Conservation (phyloP, 2,329 filamentous ascomycete genomes). For the Pseudogymnoascus sp. region DNA sequence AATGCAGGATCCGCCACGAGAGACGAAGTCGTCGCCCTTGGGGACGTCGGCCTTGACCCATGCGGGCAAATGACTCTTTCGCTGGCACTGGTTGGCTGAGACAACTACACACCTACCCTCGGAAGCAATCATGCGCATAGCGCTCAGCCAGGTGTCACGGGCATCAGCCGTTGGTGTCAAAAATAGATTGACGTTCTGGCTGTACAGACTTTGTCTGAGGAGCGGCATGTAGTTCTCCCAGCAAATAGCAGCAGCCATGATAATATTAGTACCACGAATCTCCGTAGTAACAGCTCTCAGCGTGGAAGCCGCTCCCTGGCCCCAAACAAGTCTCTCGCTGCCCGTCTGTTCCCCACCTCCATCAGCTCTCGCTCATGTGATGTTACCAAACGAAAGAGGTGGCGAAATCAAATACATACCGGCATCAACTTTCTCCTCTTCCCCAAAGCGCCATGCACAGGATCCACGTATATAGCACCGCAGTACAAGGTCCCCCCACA, state of each 20-base stretch:
- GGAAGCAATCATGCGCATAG: conserved; percentile 74
- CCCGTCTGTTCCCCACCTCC: conserved; percentile 46
- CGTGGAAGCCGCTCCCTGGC: conserved; percentile 71
- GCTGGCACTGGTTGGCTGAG: conserved; percentile 75
- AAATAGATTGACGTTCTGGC: conserved; percentile 86
- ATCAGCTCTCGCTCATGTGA: background rate
- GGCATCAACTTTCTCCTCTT: conserved; percentile 93
- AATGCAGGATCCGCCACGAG: conserved; percentile 74
- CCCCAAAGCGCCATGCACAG: conserved; percentile 61
- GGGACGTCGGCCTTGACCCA: conserved; percentile 40
- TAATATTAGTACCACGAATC: conserved; percentile 71
- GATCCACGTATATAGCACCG: conserved; percentile 73
- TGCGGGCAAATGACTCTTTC: conserved; percentile 45
- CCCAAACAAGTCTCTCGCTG: conserved; percentile 78
- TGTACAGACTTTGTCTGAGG: conserved; percentile 73
- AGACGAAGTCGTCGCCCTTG: conserved; percentile 33
- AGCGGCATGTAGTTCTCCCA: conserved; percentile 98
- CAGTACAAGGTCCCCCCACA: conserved; percentile 81
- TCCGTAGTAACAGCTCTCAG: conserved; percentile 70
- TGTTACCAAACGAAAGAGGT: background rate
- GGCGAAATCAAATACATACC: conserved; percentile 37
- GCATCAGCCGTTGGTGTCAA: conserved; percentile 84
- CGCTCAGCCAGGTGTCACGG: conserved; percentile 69
- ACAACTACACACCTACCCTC: conserved; percentile 84
- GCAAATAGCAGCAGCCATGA: conserved; percentile 81